Evolutionary conservation across 805 yeast species (phyloP).

Genomic region (Sporopachydermia quercuum): DNA sequence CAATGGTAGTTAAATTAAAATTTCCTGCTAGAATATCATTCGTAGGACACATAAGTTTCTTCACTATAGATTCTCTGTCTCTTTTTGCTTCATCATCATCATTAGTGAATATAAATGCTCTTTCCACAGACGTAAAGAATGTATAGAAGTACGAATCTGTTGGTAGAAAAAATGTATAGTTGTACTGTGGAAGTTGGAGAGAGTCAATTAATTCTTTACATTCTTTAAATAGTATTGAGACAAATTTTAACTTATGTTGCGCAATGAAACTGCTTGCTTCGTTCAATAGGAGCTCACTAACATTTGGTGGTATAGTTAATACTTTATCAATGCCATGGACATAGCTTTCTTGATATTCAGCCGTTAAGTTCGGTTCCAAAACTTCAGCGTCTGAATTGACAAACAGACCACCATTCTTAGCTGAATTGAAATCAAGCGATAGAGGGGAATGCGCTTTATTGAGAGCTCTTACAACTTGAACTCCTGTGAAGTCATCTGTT

Average conservation of each 20-base stretch:
- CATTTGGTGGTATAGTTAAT: constrained; percentile 21
- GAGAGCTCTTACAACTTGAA: constrained; percentile 15
- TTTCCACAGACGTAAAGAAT: neutral
- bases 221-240: neutral
- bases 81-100: neutral
- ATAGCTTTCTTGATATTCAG: constrained; percentile 47
- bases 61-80: neutral
- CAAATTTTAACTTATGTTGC: neutral
- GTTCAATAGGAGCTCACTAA: constrained; percentile 23
- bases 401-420: constrained; percentile 12
- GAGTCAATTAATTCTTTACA: neutral
- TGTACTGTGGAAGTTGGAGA: constrained; percentile 5
- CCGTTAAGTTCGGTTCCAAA: constrained; percentile 40
- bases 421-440: constrained; percentile 17
- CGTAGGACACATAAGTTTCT: neutral
- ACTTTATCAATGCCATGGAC: constrained; percentile 47
- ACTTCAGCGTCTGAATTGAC: constrained; percentile 31
- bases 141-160: neutral
- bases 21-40: neutral
- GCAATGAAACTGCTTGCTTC: neutral
- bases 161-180: neutral
- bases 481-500: constrained; percentile 17
- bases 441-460: constrained; percentile 19
- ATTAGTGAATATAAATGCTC: neutral
- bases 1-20: neutral